Percentiles rank a stretch among this genome's conserved stretches.
phyloP scores from a whole-genome alignment of 768 basidiomycete genomes.

The Mycena sanguinolenta region DNA sequence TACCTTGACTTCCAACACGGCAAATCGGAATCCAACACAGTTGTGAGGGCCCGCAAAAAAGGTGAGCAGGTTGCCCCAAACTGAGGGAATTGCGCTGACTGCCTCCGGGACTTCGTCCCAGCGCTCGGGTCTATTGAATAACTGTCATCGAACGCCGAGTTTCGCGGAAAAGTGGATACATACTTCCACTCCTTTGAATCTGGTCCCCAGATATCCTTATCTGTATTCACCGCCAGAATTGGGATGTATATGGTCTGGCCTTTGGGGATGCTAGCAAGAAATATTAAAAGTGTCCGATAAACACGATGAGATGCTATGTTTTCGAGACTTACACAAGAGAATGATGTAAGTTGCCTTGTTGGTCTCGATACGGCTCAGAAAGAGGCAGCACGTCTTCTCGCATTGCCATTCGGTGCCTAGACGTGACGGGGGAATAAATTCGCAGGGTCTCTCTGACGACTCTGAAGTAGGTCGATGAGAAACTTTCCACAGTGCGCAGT shows the following conservation, averaged over 20 bases:
- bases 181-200: slow-evolving; percentile 75
- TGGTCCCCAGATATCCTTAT: slow-evolving; percentile 70
- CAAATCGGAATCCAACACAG: slow-evolving; percentile 78
- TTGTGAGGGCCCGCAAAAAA: slow-evolving; percentile 74
- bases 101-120: slow-evolving; percentile 66
- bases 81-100: slow-evolving; percentile 63
- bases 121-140: slow-evolving; percentile 67
- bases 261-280: slow-evolving; percentile 59
- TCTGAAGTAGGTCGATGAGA: not conserved
- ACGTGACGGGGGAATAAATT: slow-evolving; percentile 64
- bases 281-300: not conserved
- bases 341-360: slow-evolving; percentile 54
- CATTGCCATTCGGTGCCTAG: slow-evolving; percentile 57
- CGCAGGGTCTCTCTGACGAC: slow-evolving; percentile 67
- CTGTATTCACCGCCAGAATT: slow-evolving; percentile 65
- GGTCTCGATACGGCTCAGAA: slow-evolving; percentile 57
- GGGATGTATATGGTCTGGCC: slow-evolving; percentile 64
- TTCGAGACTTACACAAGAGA: slow-evolving; percentile 44
- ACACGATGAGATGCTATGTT: not conserved
- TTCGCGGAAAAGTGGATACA: slow-evolving; percentile 21
- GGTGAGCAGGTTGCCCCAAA: slow-evolving; percentile 70
- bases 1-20: slow-evolving; percentile 69
- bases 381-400: slow-evolving; percentile 70
- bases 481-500: not conserved
- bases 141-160: not conserved